Evolutionary conservation across 2,329 filamentous ascomycete genomes (phyloP).

Genomic region (Boeremia exigua): DNA sequence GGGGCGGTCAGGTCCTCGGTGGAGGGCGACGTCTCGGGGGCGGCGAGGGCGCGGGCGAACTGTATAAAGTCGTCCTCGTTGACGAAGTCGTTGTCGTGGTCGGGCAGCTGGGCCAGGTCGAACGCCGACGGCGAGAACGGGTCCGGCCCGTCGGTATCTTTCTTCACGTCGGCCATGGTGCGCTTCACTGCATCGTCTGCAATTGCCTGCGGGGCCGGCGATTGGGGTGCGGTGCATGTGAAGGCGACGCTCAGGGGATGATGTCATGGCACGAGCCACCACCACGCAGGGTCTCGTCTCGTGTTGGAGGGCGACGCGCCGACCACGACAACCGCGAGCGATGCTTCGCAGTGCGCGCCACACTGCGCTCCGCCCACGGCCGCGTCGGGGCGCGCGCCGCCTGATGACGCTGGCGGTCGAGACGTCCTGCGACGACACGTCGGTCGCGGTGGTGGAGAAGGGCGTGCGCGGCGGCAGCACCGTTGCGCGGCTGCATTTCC

Average conservation of each 20-base stretch:
- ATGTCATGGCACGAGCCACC: background rate
- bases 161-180: slow-evolving; percentile 53
- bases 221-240: background rate
- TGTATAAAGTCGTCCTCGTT: slow-evolving; percentile 72
- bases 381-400: slow-evolving; percentile 14
- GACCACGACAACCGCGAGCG: slow-evolving; percentile 1
- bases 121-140: slow-evolving; percentile 69
- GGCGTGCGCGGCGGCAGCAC: slow-evolving; percentile 21
- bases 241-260: background rate
- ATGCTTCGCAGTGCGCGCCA: slow-evolving; percentile 28
- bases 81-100: slow-evolving; percentile 80
- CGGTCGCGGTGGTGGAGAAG: slow-evolving; percentile 79
- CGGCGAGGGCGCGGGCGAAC: slow-evolving; percentile 82
- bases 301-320: background rate
- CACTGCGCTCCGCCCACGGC: slow-evolving; percentile 14
- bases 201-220: background rate
- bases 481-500: slow-evolving; percentile 71
- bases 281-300: slow-evolving; percentile 6
- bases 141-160: slow-evolving; percentile 60
- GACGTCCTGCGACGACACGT: slow-evolving; percentile 91
- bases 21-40: slow-evolving; percentile 75
- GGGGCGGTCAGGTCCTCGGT: slow-evolving; percentile 60
- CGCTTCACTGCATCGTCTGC: slow-evolving; percentile 26
- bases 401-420: slow-evolving; percentile 73
- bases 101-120: slow-evolving; percentile 75